Conservation (phyloP, 2,329 filamentous ascomycete species). For the Teratosphaeria destructans region DNA sequence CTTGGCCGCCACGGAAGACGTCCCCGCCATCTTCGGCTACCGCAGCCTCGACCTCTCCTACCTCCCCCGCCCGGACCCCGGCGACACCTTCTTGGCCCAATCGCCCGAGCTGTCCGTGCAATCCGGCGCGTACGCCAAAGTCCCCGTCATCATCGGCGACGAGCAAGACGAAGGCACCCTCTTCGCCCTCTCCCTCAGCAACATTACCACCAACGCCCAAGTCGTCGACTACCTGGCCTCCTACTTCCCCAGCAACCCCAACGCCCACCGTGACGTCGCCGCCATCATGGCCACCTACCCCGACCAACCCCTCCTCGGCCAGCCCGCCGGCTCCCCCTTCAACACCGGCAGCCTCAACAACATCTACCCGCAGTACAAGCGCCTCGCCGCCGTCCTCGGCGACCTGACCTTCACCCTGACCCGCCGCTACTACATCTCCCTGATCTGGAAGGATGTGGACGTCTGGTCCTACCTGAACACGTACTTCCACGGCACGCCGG, state of each 20-base stretch:
- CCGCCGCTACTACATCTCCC: conserved; percentile 52
- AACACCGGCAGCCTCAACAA: conserved; percentile 58
- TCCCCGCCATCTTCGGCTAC: conserved; percentile 59
- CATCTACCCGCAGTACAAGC: conserved; percentile 67
- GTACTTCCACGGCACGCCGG: conserved; percentile 59
- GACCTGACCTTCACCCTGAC: conserved; percentile 66
- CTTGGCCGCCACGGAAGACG: conserved; percentile 57
- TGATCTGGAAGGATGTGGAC: conserved; percentile 39
- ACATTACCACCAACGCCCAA: conserved; percentile 51
- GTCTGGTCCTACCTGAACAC: conserved; percentile 66
- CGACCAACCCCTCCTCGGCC: conserved; percentile 29
- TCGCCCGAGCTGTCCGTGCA: conserved; percentile 51
- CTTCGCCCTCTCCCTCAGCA: conserved; percentile 58
- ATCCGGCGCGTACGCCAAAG: conserved; percentile 45
- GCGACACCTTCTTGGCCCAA: conserved; percentile 47
- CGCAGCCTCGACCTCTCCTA: conserved; percentile 61
- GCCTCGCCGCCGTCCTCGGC: conserved; percentile 60
- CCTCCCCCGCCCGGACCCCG: conserved; percentile 57
- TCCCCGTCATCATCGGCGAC: conserved; percentile 59
- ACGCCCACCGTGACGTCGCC: conserved; percentile 29
- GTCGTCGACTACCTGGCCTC: conserved; percentile 53
- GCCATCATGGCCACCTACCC: conserved; percentile 54
- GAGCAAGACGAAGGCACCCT: conserved; percentile 74
- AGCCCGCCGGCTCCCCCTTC: conserved; percentile 59
- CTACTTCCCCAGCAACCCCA: conserved; percentile 44